Conservation (phyloP, 768 basidiomycete genomes). For the Paxillus ammoniavirescens region DNA sequence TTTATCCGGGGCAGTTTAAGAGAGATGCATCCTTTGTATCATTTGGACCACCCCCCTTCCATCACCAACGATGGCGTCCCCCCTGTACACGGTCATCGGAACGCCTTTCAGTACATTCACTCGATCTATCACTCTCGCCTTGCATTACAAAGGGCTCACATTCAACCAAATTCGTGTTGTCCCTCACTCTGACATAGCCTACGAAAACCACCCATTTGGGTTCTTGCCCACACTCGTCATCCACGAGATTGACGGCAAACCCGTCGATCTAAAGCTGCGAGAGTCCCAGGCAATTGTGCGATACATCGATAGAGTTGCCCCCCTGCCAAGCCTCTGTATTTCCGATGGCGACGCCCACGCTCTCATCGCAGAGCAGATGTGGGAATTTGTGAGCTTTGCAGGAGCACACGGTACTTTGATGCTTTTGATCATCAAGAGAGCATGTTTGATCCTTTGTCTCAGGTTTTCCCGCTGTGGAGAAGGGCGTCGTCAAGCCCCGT, state of each 20-base stretch:
- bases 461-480: conserved; percentile 31
- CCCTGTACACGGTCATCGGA: conserved; percentile 28
- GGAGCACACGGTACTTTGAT: conserved; percentile 21
- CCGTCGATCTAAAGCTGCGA: conserved; percentile 24
- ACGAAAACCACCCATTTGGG: conserved; percentile 30
- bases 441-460: not conserved
- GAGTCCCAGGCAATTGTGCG: conserved; percentile 29
- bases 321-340: conserved; percentile 26
- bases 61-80: conserved; percentile 14
- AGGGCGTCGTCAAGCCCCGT: conserved; percentile 32
- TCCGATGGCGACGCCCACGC: conserved; percentile 17
- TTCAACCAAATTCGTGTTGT: conserved; percentile 25
- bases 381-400: conserved; percentile 31
- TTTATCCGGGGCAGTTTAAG: conserved; percentile 2
- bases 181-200: conserved; percentile 29
- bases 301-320: conserved; percentile 29
- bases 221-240: conserved; percentile 32
- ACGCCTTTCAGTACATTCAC: conserved; percentile 35
- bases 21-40: not conserved
- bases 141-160: conserved; percentile 25
- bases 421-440: not conserved
- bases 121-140: conserved; percentile 29
- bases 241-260: conserved; percentile 22
- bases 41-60: not conserved
- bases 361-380: conserved; percentile 29